Evolutionary conservation across 1,284 basidiomycete species (phyloP), one percentile per base, ranked within the genome.

Genomic region (Papiliotrema terrestris): DNA sequence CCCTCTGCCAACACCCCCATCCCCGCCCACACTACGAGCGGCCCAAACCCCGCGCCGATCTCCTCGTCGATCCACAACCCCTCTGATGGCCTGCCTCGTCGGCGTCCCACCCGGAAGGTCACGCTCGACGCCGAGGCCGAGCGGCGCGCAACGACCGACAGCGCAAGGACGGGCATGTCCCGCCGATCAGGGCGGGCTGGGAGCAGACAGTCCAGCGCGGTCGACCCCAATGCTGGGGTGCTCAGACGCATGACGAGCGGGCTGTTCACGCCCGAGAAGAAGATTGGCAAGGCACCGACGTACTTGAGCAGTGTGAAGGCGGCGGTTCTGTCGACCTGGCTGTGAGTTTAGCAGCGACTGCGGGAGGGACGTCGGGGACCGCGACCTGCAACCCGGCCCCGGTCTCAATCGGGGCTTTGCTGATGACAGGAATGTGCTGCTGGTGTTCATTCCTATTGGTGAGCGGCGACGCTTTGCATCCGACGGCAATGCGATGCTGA

Each of bases 361-460:
- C 9, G 36, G 36, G 36, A 17, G 36, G 17, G 36, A 37, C 9
- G 11, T 45, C 22, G 6, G 8, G 11, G 22, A 23, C 36, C n/a
- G n/a, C 13, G 23, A 23, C 17, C 22, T 41, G 22, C 11, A 37
- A 8, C 13, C 42, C n/a, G n/a, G n/a, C n/a, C n/a, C n/a, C n/a
- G n/a, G n/a, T n/a, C n/a, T n/a, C n/a, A n/a, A n/a, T n/a, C n/a
- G n/a, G n/a, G n/a, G n/a, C n/a, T n/a, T n/a, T 32, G 29, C 29
- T 32, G 29, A 32, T 32, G 29, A 11, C 1, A 73, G 72, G 5
- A 80, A 80, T 54, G 56, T 80, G 14, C 65, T 80, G 15, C 70
- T 80, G 32, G 61, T 80, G 20, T 79, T 78, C 60, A 75, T 80
- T 32, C 78, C 78, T 1, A 67, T 77, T 47, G 67, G 65, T 55